Evolutionary conservation across 129 eudicot species (phyloP).

Genomic region (Chrysanthemum lavandulifolium): DNA sequence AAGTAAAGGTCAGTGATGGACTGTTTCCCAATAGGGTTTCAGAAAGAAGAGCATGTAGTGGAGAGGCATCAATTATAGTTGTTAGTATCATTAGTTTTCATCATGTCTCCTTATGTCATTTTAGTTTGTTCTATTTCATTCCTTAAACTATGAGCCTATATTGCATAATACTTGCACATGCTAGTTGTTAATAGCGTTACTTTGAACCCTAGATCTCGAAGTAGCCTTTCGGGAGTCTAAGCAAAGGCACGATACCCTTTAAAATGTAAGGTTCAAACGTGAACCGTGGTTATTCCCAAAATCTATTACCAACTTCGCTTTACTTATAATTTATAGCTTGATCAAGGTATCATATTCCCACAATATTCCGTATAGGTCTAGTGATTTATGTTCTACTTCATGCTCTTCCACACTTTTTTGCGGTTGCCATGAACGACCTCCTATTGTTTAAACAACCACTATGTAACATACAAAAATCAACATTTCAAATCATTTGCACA

Average conservation of each 20-base stretch:
- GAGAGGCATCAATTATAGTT: neutral
- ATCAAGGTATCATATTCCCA: constrained; percentile 15
- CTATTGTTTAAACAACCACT: too few species aligned
- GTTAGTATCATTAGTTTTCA: neutral
- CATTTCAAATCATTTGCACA: too few species aligned
- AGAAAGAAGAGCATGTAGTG: neutral
- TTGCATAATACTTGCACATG: too few species aligned
- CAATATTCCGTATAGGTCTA: constrained; percentile 9
- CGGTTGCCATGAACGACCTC: too few species aligned
- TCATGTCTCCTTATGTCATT: neutral
- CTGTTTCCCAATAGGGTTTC: neutral
- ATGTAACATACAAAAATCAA: too few species aligned
- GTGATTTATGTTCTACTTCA: neutral
- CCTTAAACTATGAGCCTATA: too few species aligned
- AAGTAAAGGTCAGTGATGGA: neutral
- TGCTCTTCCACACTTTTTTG: too few species aligned
- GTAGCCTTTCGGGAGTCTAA: neutral
- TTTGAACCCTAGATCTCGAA: neutral
- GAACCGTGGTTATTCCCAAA: too few species aligned
- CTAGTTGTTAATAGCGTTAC: neutral
- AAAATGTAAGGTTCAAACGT: too few species aligned
- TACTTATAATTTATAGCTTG: neutral
- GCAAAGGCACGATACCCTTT: too few species aligned
- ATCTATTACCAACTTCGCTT: neutral
- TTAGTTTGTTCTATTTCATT: neutral